These are phyloP conservation scores for Canavalia gladiata DNA, from an alignment of 306 rosid species.

Conservation along the genomic window DNA sequence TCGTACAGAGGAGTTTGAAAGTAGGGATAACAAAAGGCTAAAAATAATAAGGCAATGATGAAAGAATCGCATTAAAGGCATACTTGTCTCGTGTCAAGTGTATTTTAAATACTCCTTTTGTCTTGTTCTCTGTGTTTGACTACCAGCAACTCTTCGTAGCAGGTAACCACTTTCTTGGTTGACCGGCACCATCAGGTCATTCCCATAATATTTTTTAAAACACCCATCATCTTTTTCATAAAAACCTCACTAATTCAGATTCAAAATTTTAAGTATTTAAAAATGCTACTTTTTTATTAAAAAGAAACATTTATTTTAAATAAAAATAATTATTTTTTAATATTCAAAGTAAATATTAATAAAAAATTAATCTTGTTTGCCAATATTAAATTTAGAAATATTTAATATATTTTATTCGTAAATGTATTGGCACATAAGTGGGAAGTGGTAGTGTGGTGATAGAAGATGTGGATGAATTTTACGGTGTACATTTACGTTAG, in stretches of 20 bases:
- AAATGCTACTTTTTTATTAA: no score
- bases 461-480: neutral
- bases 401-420: no score
- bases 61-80: slow-evolving; percentile 60
- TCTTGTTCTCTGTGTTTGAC: slow-evolving; percentile 57
- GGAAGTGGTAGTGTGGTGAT: neutral
- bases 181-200: slow-evolving; percentile 59
- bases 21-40: slow-evolving; percentile 52
- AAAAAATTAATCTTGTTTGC: no score
- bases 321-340: no score
- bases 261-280: no score
- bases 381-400: no score
- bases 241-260: no score
- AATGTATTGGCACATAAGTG: neutral
- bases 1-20: slow-evolving; percentile 51
- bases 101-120: slow-evolving; percentile 45
- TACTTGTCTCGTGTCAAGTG: slow-evolving; percentile 49
- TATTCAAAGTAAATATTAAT: no score
- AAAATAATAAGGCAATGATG: slow-evolving; percentile 83
- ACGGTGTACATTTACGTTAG: neutral
- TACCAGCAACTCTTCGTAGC: slow-evolving; percentile 53
- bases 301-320: no score
- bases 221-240: no score
- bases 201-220: neutral
- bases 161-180: slow-evolving; percentile 57